Base-by-base conservation (phyloP, 306 rosid genomes). In the Erythrophleum fordii region DNA sequence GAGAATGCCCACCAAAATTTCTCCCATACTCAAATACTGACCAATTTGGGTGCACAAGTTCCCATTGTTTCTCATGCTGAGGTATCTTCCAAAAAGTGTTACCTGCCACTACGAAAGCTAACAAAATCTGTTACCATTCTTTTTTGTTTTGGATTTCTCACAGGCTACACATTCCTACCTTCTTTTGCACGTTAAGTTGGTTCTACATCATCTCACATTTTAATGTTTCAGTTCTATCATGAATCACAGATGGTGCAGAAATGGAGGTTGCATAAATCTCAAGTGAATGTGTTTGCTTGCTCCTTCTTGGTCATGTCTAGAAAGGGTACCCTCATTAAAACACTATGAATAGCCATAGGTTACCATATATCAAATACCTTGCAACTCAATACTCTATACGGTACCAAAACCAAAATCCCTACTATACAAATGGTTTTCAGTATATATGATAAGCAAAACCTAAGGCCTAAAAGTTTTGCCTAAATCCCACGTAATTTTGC, bases 171-270 rank as follows among this genome's bases (percentile, higher is more conserved):
- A 5, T 12, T n/a, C 14, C 22, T 80, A 23, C 76, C 80, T 83
- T 79, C 69, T 60, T 77, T 51, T 78, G 80, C 87, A 84, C 81
- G 87, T 46, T 46, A 78, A 81, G 79, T 82, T 45, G 77, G 45
- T 35, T 67, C 39, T 66, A 23, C 64, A 23, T 56, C 64, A 23
- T 56, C 64, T 23, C 64, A 23, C 34, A 17, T 12, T 0, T 58
- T 58, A 23, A 58, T 26, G 17, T 12, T 16, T 11, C 75, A n/a
- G 1, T 52, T 73, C 41, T 53, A 25, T 53, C 51, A 53, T 53
- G 51, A 72, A 52, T 55, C 52, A n/a, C n/a, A 20, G 7, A n/a
- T 34, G 64, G 16, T 5, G 29, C 49, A n/a, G 17, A 23, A 20
- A 56, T 45, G 73, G 51, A 62, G 65, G 56, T 71, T 82, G 77